phyloP scores from a whole-genome alignment of 2,329 filamentous ascomycete genomes.

The Fusarium burgessii region DNA sequence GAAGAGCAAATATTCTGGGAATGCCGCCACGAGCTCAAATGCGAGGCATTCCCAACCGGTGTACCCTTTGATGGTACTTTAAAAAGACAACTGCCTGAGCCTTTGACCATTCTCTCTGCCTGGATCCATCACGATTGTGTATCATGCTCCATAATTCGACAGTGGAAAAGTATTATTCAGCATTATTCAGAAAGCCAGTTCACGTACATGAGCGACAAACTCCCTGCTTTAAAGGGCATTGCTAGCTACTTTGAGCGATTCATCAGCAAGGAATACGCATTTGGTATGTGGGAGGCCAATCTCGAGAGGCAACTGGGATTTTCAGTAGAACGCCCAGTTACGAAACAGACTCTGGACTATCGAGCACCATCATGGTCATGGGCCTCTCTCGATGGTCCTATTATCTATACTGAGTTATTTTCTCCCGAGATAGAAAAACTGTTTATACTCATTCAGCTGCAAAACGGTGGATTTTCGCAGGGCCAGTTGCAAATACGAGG shows the following conservation, averaged over 20 bases:
- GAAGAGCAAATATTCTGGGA: neutral
- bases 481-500: neutral
- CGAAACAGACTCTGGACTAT: neutral
- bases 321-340: neutral
- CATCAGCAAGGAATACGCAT: neutral
- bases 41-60: neutral
- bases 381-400: neutral
- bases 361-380: neutral
- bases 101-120: neutral
- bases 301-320: neutral
- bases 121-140: neutral
- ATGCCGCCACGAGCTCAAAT: neutral
- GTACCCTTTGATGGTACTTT: neutral
- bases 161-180: neutral
- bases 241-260: neutral
- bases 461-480: neutral
- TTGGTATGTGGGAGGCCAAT: neutral
- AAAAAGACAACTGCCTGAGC: neutral
- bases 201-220: neutral
- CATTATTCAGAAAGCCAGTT: neutral
- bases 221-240: neutral
- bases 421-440: neutral
- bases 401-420: too few relatives aligned
- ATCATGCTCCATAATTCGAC: neutral
- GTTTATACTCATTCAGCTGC: neutral